Percentiles rank a stretch among this genome's conserved stretches.
Conservation (phyloP, 2,329 filamentous ascomycete species). For the Apiospora phragmitis region DNA sequence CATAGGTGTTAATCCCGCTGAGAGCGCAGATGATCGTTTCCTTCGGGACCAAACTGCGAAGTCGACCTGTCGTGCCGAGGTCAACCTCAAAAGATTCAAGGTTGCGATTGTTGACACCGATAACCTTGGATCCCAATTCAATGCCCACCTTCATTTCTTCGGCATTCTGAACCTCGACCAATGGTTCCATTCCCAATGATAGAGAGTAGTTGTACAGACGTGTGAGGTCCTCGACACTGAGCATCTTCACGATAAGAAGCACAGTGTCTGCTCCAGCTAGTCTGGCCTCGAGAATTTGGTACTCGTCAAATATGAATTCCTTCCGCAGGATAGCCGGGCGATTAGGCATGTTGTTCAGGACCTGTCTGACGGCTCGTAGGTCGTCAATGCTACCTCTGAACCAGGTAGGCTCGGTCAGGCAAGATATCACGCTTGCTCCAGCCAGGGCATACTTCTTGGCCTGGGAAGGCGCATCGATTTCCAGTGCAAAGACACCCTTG, state of each 20-base stretch:
- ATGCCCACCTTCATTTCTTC: slow-evolving; percentile 92
- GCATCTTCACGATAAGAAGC: slow-evolving; percentile 97
- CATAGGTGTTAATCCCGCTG: slow-evolving; percentile 86
- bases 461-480: slow-evolving; percentile 85
- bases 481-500: slow-evolving; percentile 88
- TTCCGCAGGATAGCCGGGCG: slow-evolving; percentile 90
- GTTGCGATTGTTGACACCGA: slow-evolving; percentile 97
- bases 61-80: slow-evolving; percentile 82
- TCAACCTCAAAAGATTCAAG: slow-evolving; percentile 97
- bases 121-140: slow-evolving; percentile 82
- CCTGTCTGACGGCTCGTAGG: slow-evolving; percentile 81
- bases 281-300: slow-evolving; percentile 93
- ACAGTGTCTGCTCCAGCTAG: slow-evolving; percentile 93
- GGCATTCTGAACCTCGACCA: slow-evolving; percentile 93
- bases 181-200: slow-evolving; percentile 91
- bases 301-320: slow-evolving; percentile 97
- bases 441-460: slow-evolving; percentile 90
- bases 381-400: slow-evolving; percentile 99
- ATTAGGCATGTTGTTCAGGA: slow-evolving; percentile 87
- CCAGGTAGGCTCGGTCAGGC: slow-evolving; percentile 98
- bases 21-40: slow-evolving; percentile 89
- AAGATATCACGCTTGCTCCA: slow-evolving; percentile 94
- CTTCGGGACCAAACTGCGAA: slow-evolving; percentile 83
- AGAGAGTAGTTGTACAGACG: slow-evolving; percentile 85
- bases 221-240: slow-evolving; percentile 72